These are phyloP conservation scores for Bruguiera gymnorhiza DNA, from an alignment of 345 rosid genomes.

Conservation along the genomic window DNA sequence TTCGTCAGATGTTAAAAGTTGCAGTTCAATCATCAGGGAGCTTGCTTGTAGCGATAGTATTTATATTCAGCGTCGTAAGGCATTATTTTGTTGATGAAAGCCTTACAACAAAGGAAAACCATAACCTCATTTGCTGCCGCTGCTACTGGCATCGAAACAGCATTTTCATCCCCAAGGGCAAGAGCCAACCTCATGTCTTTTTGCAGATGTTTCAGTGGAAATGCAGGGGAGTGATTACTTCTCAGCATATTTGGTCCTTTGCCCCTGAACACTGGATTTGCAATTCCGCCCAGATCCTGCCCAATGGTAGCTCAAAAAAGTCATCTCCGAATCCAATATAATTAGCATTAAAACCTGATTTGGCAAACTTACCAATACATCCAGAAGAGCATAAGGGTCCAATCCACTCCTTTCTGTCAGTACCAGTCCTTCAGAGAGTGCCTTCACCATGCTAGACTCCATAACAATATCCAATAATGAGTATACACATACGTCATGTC, in stretches of 20 bases:
- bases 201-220: slow-evolving; percentile 89
- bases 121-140: slow-evolving; percentile 89
- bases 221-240: slow-evolving; percentile 62
- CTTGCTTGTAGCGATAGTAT: too few relatives aligned
- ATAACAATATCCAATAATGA: slow-evolving; percentile 8
- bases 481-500: neutral
- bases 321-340: neutral
- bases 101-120: slow-evolving; percentile 2
- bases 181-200: slow-evolving; percentile 94
- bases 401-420: slow-evolving; percentile 78
- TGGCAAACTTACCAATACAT: slow-evolving; percentile 58
- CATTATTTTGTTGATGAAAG: too few relatives aligned
- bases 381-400: slow-evolving; percentile 63
- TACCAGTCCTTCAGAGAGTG: slow-evolving; percentile 88
- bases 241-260: slow-evolving; percentile 86
- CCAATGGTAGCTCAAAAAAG: slow-evolving; percentile 12
- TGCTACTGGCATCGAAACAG: slow-evolving; percentile 84
- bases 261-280: slow-evolving; percentile 80
- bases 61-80: too few relatives aligned
- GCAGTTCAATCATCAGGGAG: too few relatives aligned
- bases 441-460: slow-evolving; percentile 67
- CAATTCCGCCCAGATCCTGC: slow-evolving; percentile 79
- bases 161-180: slow-evolving; percentile 92
- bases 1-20: too few relatives aligned
- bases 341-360: neutral